A percentile compares a stretch with the other conserved stretches of the same genome.
Evolutionary conservation across 768 basidiomycete genomes (phyloP).

Genomic region (Albatrellus ellisii): DNA sequence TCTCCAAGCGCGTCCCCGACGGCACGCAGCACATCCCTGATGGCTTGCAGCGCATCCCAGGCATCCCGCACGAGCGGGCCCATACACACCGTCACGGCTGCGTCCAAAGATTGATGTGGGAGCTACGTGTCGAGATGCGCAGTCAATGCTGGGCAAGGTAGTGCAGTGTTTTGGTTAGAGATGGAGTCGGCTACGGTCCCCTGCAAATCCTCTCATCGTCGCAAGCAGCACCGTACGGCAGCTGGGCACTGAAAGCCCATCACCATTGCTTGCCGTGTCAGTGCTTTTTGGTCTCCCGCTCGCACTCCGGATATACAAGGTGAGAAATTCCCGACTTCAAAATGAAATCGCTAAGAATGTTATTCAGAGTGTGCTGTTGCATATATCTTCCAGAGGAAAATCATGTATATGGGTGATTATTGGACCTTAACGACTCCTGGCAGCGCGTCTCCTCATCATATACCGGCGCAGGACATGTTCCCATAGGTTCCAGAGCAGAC

Average conservation of each 20-base stretch:
- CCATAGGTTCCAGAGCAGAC: slow-evolving; percentile 27
- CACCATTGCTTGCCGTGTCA: slow-evolving; percentile 6
- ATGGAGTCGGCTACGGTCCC: no score
- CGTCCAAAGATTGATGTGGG: no score
- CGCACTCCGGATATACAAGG: slow-evolving; percentile 13
- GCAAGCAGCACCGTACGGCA: no score
- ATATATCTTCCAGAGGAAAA: slow-evolving; percentile 33
- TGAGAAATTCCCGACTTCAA: background rate
- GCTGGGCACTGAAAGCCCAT: no score
- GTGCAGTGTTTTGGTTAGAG: no score
- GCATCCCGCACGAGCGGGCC: slow-evolving; percentile 28
- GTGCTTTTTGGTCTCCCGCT: slow-evolving; percentile 11
- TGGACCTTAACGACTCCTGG: background rate
- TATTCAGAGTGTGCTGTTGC: slow-evolving; percentile 31
- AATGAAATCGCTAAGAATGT: background rate
- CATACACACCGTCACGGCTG: no score
- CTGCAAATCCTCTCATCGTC: no score
- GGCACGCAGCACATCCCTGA: slow-evolving; percentile 8
- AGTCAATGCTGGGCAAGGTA: no score
- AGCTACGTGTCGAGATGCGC: no score
- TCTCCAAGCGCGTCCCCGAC: slow-evolving; percentile 13
- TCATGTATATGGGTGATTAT: slow-evolving; percentile 43
- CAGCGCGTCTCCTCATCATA: background rate
- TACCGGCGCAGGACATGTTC: slow-evolving; percentile 26
- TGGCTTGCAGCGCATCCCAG: slow-evolving; percentile 30